Evolutionary conservation across 2,329 filamentous ascomycete genomes (phyloP).

Genomic region (Colletotrichum higginsianum): DNA sequence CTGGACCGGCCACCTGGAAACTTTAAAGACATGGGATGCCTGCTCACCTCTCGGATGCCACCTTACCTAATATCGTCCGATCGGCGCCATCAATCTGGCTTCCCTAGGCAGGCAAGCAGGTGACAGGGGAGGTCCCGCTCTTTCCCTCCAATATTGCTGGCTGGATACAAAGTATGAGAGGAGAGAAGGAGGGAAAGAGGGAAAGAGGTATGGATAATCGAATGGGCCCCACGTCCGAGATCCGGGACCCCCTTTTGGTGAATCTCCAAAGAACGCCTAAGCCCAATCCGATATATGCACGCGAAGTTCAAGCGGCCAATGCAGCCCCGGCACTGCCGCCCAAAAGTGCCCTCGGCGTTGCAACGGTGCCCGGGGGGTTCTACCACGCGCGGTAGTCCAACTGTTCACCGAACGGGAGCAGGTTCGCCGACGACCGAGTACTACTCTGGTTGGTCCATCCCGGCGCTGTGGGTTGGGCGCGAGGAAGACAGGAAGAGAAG

Average conservation of each 20-base stretch:
- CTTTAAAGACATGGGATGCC: conserved; percentile 4
- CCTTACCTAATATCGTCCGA: conserved; percentile 37
- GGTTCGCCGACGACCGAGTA: conserved; percentile 36
- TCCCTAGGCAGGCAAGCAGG: background rate
- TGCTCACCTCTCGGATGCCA: conserved; percentile 26
- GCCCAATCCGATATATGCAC: conserved; percentile 16
- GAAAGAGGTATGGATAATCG: background rate
- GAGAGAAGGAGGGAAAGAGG: no score
- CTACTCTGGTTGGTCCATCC: conserved; percentile 34
- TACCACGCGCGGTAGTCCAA: conserved; percentile 2
- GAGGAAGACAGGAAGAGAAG: background rate
- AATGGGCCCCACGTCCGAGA: background rate
- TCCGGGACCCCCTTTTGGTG: background rate
- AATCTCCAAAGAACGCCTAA: background rate
- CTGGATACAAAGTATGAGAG: background rate
- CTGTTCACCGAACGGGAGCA: conserved; percentile 22
- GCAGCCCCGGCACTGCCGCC: conserved; percentile 4
- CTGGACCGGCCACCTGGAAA: conserved; percentile 15
- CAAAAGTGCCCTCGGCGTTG: conserved; percentile 15
- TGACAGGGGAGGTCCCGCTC: background rate
- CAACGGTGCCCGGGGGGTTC: conserved; percentile 27
- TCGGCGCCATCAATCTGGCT: conserved; percentile 26
- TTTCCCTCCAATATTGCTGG: background rate
- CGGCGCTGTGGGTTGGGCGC: background rate
- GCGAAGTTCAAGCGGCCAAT: conserved; percentile 16